Evolutionary conservation across 2,329 filamentous ascomycete species (phyloP).

Genomic region (Xylaria sp.): DNA sequence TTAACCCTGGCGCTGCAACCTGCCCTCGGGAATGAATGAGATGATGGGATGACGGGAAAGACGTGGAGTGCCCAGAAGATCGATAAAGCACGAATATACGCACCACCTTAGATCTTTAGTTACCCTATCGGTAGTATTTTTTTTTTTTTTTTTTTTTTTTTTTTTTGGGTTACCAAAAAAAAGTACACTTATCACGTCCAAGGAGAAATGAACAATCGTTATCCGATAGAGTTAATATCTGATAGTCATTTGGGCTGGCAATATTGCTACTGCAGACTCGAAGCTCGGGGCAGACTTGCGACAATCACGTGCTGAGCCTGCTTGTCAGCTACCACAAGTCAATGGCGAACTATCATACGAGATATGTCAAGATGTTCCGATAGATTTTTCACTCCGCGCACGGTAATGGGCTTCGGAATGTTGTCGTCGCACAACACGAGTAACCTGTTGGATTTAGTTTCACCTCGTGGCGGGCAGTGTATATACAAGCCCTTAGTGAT

Average conservation of each 20-base stretch:
- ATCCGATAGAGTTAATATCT: background rate
- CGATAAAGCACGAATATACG: background rate
- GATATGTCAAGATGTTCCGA: background rate
- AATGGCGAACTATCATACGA: background rate
- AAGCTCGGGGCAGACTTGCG: background rate
- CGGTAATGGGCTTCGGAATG: background rate
- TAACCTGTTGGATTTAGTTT: slow-evolving; percentile 12
- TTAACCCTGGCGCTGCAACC: background rate
- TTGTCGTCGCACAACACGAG: background rate
- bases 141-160: too few relatives aligned
- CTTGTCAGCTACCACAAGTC: background rate
- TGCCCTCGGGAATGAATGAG: background rate
- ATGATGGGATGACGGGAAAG: background rate
- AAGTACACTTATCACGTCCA: background rate
- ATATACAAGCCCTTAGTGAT: slow-evolving; percentile 10
- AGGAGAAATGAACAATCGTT: background rate
- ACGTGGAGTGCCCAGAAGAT: background rate
- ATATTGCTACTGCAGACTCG: background rate
- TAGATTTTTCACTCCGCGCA: background rate
- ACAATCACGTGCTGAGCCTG: background rate
- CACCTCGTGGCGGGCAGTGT: slow-evolving; percentile 10
- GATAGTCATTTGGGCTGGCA: background rate
- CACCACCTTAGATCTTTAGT: slow-evolving; percentile 1
- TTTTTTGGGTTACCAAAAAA: too few relatives aligned
- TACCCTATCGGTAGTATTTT: background rate